Base-by-base conservation (phyloP, 495 filamentous ascomycete species). In the Aspergillus taichungensis region DNA sequence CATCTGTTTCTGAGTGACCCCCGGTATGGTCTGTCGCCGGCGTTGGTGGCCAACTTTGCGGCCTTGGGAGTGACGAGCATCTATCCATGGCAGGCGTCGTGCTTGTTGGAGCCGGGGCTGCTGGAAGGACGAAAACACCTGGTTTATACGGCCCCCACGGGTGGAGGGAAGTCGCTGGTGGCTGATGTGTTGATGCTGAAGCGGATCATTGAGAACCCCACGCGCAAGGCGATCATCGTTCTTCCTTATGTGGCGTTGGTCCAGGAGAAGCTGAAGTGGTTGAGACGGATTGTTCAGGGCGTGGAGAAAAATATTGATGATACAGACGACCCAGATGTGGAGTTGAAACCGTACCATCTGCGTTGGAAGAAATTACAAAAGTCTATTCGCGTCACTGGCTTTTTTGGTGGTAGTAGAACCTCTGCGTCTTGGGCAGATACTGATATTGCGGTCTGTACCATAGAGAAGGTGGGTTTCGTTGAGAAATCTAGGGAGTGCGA, bases 41-140 rank as follows among this genome's bases (percentile, higher is more conserved):
- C 71, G 4, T 64, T 88, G 3, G 77, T 86, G 3, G 62, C 66
- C 18, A 89, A 89, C 55, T 78, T 90, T 51, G 71, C 70, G 11
- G 60, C 63, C 0, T 62, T 81, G 29, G 84, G 85, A 6, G 81
- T 91, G 34, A 72, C 64, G 18, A 72, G 62, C 43, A 89, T 90
- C 47, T 90, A 90, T 54, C 78, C 82, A 3, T 91, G 87, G 87
- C 87, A 91, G 62, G 80, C 83, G n/a, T 79, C 81, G 28, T 92
- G 87, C 56, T 66, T 91, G 12, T 62, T 85, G 31, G 76, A 80
- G 1, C 76, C 75, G 1, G 87, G 85, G 6, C 65, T 88, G 11
- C 61, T 92, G 2, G 51, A 64, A 8, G 85, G 85, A 13, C 67
- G 79, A 38, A 75, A 71, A 36, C 87, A 88, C 50, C 61, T 92